phyloP scores from a whole-genome alignment of 1,284 basidiomycete species.

The Bjerkandera adusta region DNA sequence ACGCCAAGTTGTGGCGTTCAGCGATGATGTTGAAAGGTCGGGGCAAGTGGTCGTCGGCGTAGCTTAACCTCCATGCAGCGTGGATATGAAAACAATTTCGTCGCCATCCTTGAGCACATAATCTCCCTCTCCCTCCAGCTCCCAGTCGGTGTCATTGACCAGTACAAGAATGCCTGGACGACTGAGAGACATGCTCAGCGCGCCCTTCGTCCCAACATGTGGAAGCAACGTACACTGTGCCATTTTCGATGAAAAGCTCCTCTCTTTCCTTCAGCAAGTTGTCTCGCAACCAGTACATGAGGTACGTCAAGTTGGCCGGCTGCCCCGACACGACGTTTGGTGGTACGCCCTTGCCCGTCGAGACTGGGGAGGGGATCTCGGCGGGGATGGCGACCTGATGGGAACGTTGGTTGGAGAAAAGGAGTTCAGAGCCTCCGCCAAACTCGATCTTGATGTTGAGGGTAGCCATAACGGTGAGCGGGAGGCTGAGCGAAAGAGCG shows the following conservation, averaged over 20 bases:
- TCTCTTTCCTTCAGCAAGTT: slow-evolving; percentile 82
- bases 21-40: neutral
- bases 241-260: slow-evolving; percentile 88
- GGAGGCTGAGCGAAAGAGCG: neutral
- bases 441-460: slow-evolving; percentile 60
- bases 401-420: slow-evolving; percentile 69
- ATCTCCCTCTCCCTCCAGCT: slow-evolving; percentile 92
- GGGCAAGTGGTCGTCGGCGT: neutral
- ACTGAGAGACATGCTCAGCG: slow-evolving; percentile 38
- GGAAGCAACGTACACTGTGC: slow-evolving; percentile 72
- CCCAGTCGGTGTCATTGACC: slow-evolving; percentile 98
- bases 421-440: slow-evolving; percentile 78
- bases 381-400: slow-evolving; percentile 65
- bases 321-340: slow-evolving; percentile 30
- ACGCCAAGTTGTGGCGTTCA: too few species aligned
- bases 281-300: slow-evolving; percentile 80
- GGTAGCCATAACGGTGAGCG: slow-evolving; percentile 12
- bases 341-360: slow-evolving; percentile 11
- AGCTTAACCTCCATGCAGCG: slow-evolving; percentile 79
- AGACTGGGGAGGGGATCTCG: slow-evolving; percentile 31
- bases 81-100: slow-evolving; percentile 95
- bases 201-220: neutral
- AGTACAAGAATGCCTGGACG: slow-evolving; percentile 95
- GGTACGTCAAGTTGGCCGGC: slow-evolving; percentile 68
- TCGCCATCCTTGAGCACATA: slow-evolving; percentile 82